Evolutionary conservation across 495 filamentous ascomycete genomes (phyloP), one percentile per base, ranked within the genome.

Genomic region (Penicillium ucsense): DNA sequence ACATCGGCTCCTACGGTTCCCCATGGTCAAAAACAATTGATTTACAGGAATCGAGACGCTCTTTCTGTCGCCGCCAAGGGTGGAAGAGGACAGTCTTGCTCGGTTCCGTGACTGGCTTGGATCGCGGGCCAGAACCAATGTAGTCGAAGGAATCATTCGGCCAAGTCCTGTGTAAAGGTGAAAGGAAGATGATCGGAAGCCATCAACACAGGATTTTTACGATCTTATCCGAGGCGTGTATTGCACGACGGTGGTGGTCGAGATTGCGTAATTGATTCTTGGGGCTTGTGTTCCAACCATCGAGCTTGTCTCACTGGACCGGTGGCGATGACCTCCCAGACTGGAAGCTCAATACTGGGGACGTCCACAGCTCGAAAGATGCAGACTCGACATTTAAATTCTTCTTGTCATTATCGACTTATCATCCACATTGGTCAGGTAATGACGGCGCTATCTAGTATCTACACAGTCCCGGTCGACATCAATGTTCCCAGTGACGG

Each of bases 221-320:
- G 43, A 41, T 20, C 37, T 76, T 40, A 57, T 46, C 28, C 51
- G 28, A 28, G 72, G 75, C 6, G 74, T 78, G 7, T 77, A 73
- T 47, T 72, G 74, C 49, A 55, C 46, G 37, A 77, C 74, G 60
- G 59, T 76, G 54, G 62, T 75, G 47, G 53, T 74, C 53, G 68
- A 71, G 51, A 36, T 73, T 60, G 54, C 49, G 28, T 59, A 58
- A 45, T 66, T 20, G 1, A 20, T 20, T 20, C 2, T 20, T 1
- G 1, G 20, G 20, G 20, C 20, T 20, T 20, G 20, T 20, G 20
- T 20, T 20, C 2, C 20, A 20, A 20, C 20, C 20, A 20, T 20
- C 20, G 20, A 20, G 20, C 20, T 20, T 20, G 20, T 20, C 20
- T 20, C 20, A 20, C 20, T 20, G 20, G 20, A 20, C 20, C 20